These are phyloP conservation scores for Euphorbia pulcherrima DNA, from an alignment of 345 rosid genomes.

Conservation along the genomic window DNA sequence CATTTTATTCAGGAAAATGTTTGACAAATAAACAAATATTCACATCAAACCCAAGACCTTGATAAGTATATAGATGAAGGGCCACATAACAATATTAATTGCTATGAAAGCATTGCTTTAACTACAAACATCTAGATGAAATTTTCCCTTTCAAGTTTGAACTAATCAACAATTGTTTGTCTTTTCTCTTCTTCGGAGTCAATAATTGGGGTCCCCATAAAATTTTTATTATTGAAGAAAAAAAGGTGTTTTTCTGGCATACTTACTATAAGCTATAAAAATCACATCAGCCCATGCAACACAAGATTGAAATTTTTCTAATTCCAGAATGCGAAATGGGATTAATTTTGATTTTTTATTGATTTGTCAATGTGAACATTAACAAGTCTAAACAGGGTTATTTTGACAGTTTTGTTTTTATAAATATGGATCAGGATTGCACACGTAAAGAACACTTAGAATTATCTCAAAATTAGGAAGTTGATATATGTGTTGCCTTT, in stretches of 20 bases:
- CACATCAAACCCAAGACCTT: neutral
- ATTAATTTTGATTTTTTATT: neutral
- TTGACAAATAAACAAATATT: neutral
- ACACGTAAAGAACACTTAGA: neutral
- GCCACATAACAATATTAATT: neutral
- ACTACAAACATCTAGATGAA: neutral
- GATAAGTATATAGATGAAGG: neutral
- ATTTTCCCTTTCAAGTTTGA: conserved; percentile 1
- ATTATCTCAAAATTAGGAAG: too few species aligned
- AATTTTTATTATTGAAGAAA: conserved; percentile 1
- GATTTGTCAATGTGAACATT: neutral
- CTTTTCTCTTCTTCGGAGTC: neutral
- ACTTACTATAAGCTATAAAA: neutral
- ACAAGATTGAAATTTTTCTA: neutral
- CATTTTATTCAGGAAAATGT: neutral
- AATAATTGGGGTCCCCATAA: conserved; percentile 2
- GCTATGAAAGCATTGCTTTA: conserved; percentile 4
- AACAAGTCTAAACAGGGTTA: neutral
- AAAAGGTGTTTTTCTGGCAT: conserved; percentile 18
- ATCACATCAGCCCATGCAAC: neutral
- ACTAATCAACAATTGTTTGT: conserved; percentile 6
- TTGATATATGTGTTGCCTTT: too few species aligned
- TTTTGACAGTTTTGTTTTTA: neutral
- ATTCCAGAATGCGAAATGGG: neutral
- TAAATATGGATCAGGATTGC: neutral